phyloP scores from a whole-genome alignment of 140 eudicot genomes.

The Bidens hawaiensis region DNA sequence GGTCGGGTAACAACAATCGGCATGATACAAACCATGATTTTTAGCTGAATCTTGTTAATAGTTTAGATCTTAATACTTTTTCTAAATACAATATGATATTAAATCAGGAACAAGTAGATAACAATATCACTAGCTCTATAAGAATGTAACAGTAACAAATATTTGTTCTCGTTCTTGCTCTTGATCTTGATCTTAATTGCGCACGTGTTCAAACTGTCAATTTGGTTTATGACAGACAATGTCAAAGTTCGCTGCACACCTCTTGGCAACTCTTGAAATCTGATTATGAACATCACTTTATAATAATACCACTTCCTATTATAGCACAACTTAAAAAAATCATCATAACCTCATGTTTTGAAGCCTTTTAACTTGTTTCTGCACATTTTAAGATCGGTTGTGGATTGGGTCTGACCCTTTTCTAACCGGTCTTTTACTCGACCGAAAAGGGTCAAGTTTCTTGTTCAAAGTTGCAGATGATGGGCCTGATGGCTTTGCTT shows the following conservation, averaged over 20 bases:
- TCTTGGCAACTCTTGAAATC: slow-evolving; percentile 24
- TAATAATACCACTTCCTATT: slow-evolving; percentile 31
- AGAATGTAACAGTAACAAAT: slow-evolving; percentile 27
- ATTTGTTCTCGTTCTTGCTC: slow-evolving; percentile 3
- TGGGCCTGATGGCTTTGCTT: slow-evolving; percentile 33
- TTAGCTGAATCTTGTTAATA: background rate
- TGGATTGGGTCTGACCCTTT: slow-evolving; percentile 95
- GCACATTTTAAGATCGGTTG: slow-evolving; percentile 51
- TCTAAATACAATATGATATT: slow-evolving; percentile 16
- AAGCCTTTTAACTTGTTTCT: slow-evolving; percentile 23
- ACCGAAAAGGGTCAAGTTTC: slow-evolving; percentile 42
- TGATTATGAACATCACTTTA: slow-evolving; percentile 42
- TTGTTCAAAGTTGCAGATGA: slow-evolving; percentile 34
- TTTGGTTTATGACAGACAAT: slow-evolving; percentile 16
- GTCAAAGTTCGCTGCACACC: slow-evolving; percentile 28
- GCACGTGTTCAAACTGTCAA: slow-evolving; percentile 17
- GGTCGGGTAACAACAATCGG: background rate
- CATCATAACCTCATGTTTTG: slow-evolving; percentile 24
- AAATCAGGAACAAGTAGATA: slow-evolving; percentile 24
- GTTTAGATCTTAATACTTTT: background rate
- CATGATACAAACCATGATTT: slow-evolving; percentile 4
- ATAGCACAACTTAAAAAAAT: slow-evolving; percentile 20
- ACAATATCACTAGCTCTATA: slow-evolving; percentile 34
- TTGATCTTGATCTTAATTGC: slow-evolving; percentile 9
- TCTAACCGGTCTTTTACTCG: slow-evolving; percentile 72